Conservation (phyloP, 208 protist genomes). For the Leishmania arabica region DNA sequence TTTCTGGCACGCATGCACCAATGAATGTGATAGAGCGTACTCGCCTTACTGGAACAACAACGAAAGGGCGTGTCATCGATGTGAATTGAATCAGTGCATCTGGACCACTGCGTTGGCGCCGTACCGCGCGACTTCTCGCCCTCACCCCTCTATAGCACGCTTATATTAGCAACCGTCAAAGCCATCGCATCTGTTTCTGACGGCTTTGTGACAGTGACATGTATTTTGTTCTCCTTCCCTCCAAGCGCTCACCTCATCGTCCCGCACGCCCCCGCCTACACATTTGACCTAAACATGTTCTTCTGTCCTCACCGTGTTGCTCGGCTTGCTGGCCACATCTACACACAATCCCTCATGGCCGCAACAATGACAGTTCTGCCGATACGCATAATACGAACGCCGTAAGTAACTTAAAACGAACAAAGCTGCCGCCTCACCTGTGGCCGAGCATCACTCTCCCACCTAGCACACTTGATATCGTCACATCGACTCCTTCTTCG, state of each 20-base stretch:
- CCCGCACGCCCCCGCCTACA: background rate
- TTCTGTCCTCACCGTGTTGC: background rate
- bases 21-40: background rate
- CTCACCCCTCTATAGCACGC: background rate
- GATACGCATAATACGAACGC: conserved; percentile 14
- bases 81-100: background rate
- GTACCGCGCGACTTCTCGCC: background rate
- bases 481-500: background rate
- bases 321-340: background rate
- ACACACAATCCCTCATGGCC: background rate
- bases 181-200: background rate
- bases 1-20: background rate
- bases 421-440: background rate
- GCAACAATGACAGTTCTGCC: background rate
- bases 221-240: background rate
- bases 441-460: background rate
- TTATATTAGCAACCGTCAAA: background rate
- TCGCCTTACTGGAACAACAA: background rate
- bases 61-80: background rate
- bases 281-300: background rate
- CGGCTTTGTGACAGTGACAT: background rate
- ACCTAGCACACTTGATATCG: background rate
- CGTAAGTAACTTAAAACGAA: background rate
- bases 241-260: background rate
- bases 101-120: background rate